A percentile compares a stretch with the other conserved stretches of the same genome.
phyloP scores from a whole-genome alignment of 139 green algal species.

The Parachlorella kessleri region DNA sequence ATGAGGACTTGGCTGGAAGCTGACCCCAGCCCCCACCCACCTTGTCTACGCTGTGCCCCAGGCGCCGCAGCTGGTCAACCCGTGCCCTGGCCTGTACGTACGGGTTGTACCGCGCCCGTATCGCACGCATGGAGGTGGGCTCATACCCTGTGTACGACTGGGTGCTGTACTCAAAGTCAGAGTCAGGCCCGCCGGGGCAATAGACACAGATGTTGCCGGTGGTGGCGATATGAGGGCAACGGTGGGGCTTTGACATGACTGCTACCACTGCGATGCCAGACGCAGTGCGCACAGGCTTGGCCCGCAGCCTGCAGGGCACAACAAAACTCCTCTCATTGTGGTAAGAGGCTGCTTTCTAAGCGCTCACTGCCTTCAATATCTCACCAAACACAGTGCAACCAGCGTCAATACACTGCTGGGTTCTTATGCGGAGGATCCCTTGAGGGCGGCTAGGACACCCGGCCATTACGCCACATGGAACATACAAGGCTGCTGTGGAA shows the following conservation, averaged over 20 bases:
- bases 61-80: slow-evolving; percentile 93
- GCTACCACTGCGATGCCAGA: slow-evolving; percentile 98
- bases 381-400: too few relatives aligned
- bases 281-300: slow-evolving; percentile 91
- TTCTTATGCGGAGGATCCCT: too few relatives aligned
- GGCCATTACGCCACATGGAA: too few relatives aligned
- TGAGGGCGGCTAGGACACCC: too few relatives aligned
- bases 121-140: slow-evolving; percentile 97
- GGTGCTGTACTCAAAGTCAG: slow-evolving; percentile 98
- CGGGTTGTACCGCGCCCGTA: slow-evolving; percentile 94
- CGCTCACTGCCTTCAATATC: too few relatives aligned
- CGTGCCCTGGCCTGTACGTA: slow-evolving; percentile 85
- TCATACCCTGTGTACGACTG: slow-evolving; percentile 96
- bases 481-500: too few relatives aligned
- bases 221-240: slow-evolving; percentile 99
- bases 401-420: too few relatives aligned
- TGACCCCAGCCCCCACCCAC: slow-evolving; percentile 15
- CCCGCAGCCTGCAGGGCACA: slow-evolving; percentile 56
- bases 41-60: slow-evolving; percentile 97
- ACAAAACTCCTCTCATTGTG: too few relatives aligned
- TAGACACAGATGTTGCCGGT: slow-evolving; percentile 99
- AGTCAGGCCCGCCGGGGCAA: slow-evolving; percentile 96
- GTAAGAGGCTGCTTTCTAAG: too few relatives aligned
- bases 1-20: background rate
- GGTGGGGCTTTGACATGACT: slow-evolving; percentile 98